Base-by-base conservation (phyloP, 1,139 yeast species). In the Magnusiomyces suaveolens region DNA sequence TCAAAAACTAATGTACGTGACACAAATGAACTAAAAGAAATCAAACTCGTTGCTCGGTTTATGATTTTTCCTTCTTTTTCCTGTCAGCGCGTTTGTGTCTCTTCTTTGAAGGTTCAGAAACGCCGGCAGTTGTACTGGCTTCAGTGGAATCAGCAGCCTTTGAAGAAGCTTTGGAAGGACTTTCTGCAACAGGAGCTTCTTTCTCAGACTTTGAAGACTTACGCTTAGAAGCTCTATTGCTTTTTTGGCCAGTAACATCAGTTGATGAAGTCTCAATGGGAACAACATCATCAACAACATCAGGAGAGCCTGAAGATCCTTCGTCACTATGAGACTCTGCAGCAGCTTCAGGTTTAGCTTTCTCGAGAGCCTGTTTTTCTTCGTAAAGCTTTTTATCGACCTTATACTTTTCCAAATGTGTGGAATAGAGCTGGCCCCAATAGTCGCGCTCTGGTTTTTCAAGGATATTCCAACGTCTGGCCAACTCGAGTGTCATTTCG, bases 401-500 rank as follows among this genome's bases (percentile, higher is more conserved):
- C 62, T 82, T 84, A 70, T 87, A 87, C 55, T 71, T 74, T 60
- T 73, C 79, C 68, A 83, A 75, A 63, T 85, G 87, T 54, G 76
- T 76, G 60, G 78, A 80, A 69, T 88, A 87, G 59, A 83, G 80
- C 62, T 79, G 80, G 67, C 83, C 84, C 92, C 94, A 89, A 62
- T 79, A 78, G 56, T 77, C 79, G 69, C 84, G 86, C 65, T 84
- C 92, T 38, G 73, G 77, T 21, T 79, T 84, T 54, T 82, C 66
- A 65, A 88, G 73, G 50, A 75, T 78, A 63, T 81, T 80, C 96
- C 96, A 89, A 67, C 82, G 80, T 63, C 79, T 82, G 54, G 92
- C 82, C 62, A 88, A 83, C 63, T 83, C 83, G 63, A 81, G 83
- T 50, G 94, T 86, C 72, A 87, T 79, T 62, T 87, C 95, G 46